These are phyloP conservation scores for Euclidium syriacum DNA, from an alignment of 345 rosid species.

Conservation along the genomic window DNA sequence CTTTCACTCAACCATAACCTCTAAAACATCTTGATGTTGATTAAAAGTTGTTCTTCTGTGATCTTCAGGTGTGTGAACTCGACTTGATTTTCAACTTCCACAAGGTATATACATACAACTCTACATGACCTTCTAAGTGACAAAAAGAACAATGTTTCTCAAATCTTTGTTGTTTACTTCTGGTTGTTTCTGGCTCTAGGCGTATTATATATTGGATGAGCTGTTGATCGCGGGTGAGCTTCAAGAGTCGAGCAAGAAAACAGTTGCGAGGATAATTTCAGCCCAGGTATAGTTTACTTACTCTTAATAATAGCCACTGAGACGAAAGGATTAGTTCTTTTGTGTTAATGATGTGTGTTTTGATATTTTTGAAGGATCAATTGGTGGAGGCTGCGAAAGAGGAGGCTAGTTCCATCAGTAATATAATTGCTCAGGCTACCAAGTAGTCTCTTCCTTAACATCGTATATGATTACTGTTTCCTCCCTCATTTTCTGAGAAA, in stretches of 20 bases:
- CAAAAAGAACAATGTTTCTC: neutral
- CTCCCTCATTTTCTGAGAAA: neutral
- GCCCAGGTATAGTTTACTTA: conserved; percentile 61
- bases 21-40: neutral
- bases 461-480: neutral
- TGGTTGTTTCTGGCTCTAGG: conserved; percentile 39
- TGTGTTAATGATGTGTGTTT: neutral
- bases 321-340: neutral
- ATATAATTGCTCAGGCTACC: conserved; percentile 93
- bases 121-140: neutral
- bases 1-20: neutral
- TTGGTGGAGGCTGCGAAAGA: conserved; percentile 97
- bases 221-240: conserved; percentile 93
- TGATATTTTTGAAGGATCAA: conserved; percentile 55
- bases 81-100: conserved; percentile 97
- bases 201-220: conserved; percentile 91
- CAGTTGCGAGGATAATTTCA: conserved; percentile 75
- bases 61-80: conserved; percentile 82
- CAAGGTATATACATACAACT: conserved; percentile 46
- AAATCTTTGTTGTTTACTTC: neutral
- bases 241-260: conserved; percentile 97
- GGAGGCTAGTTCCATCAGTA: conserved; percentile 83
- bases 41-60: neutral
- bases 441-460: conserved; percentile 43
- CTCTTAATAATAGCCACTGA: neutral